Evolutionary conservation across 2,329 filamentous ascomycete species (phyloP).

Genomic region (Colletotrichum brevisporum): DNA sequence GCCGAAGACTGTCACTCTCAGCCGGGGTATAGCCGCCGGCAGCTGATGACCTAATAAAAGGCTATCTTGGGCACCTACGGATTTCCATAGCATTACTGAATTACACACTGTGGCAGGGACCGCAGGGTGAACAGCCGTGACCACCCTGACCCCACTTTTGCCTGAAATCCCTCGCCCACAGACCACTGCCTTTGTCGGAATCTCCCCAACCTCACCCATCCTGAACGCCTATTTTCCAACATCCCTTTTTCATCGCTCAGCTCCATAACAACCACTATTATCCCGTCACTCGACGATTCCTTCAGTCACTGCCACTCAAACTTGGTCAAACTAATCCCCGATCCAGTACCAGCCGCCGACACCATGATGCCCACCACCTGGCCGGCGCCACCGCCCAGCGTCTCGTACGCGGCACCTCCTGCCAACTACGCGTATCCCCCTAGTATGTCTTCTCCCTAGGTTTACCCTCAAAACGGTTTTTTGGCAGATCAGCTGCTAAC

Average conservation of each 20-base stretch:
- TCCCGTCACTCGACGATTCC: background rate
- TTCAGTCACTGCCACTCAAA: conserved; percentile 1
- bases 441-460: conserved; percentile 49
- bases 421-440: conserved; percentile 55
- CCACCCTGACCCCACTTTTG: conserved; percentile 16
- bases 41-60: background rate
- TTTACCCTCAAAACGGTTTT: conserved; percentile 6
- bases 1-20: background rate
- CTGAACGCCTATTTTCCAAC: background rate
- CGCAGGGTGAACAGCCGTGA: background rate
- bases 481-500: conserved; percentile 25
- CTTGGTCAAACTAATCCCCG: conserved; percentile 28
- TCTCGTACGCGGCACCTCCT: conserved; percentile 52
- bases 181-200: conserved; percentile 33
- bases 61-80: background rate
- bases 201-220: conserved; percentile 25
- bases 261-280: background rate
- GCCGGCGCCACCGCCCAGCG: conserved; percentile 54
- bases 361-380: conserved; percentile 51
- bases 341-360: conserved; percentile 16
- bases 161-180: conserved; percentile 37
- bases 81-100: too few species aligned
- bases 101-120: too few species aligned
- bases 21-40: background rate
- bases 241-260: background rate